Evolutionary conservation across 2,329 filamentous ascomycete species (phyloP), one percentile per base, ranked within the genome.

Genomic region (Leptographium lundbergii): DNA sequence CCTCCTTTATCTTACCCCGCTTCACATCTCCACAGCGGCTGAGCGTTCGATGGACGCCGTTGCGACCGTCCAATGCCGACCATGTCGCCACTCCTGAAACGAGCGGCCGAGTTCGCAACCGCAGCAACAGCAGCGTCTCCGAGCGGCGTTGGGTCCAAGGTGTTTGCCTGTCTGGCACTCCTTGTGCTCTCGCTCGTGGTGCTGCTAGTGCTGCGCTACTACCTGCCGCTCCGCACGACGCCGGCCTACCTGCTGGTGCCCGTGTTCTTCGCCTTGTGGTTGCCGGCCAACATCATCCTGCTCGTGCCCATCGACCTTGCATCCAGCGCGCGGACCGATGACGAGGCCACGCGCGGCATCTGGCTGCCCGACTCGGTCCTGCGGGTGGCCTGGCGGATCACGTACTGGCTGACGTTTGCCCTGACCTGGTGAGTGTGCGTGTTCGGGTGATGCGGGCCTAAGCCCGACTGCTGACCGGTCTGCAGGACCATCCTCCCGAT

Each of bases 251-350:
- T 97, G 56, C 80, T 91, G 56, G 81, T 96, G 1, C 92, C 94
- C 42, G 90, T 99, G 62, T 99, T 99, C 75, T 87, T 99, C 65
- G 90, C 92, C n/a, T 81, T 99, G 65, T 91, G 89, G 68, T 82
- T 99, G 6, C 95, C 94, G 13, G 89, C 90, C 54, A 91, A 88
- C 71, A 92, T 95, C 67, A 84, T 97, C 27, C 78, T 99, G 27
- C 82, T 99, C 25, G 91, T 99, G 7, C 94, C 94, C 6, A 95
- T 99, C 71, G 94, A 99, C 72, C 84, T 99, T 64, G 91, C 92
- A 1, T 96, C 91, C 7, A 92, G 83, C 68, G 86, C 89, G 25
- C 81, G 84, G 54, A 84, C 85, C 56, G 85, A 88, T 61, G 86
- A 88, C 71, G 84, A 81, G 61, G 79, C 81, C 19, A 80, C 82